Evolutionary conservation across 768 basidiomycete genomes (phyloP), one percentile per base, ranked within the genome.

Genomic region (Boletus vinaceobasis): DNA sequence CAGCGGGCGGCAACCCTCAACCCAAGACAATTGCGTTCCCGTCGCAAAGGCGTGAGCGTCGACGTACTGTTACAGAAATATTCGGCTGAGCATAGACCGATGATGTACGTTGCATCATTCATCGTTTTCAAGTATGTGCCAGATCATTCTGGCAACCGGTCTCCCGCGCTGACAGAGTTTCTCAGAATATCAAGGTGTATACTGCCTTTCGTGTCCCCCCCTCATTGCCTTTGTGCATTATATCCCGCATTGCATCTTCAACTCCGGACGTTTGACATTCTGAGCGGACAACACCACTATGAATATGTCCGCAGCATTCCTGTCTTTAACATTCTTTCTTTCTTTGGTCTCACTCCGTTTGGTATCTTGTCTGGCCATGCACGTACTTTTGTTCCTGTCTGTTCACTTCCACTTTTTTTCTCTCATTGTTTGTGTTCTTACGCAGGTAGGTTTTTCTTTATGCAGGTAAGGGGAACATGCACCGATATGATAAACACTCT

Each of bases 1-100:
- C 66, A 50, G 50, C 69, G 68, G 63, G 73, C 13, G 43, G 56
- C 14, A 59, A 57, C 13, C 59, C 69, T 74, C 63, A 79, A 74
- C 59, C 71, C 13, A 72, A 65, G 57, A 78, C 76, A 7, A 65
- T 74, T 48, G 39, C 65, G 55, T 49, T 71, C 50, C 59, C 69
- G 58, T 55, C 69, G 48, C 57, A 69, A 61, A 54, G 73, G 42
- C 70, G 69, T 56, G 78, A 79, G 53, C 71, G 79, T n/a, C 70
- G 79, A 46, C 71, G 78, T 35, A 81, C 79, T 35, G 73, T 80
- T 42, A 79, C 77, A n/a, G 79, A 80, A 58, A 76, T 80, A 53
- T 79, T 79, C 57, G 48, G 65, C 44, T 70, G 53, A 70, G 26
- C 31, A 10, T 4, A 43, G 55, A 39, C 38, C 38, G 29, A 36